phyloP scores from a whole-genome alignment of 306 rosid species.

The Inga leiocalycina region DNA sequence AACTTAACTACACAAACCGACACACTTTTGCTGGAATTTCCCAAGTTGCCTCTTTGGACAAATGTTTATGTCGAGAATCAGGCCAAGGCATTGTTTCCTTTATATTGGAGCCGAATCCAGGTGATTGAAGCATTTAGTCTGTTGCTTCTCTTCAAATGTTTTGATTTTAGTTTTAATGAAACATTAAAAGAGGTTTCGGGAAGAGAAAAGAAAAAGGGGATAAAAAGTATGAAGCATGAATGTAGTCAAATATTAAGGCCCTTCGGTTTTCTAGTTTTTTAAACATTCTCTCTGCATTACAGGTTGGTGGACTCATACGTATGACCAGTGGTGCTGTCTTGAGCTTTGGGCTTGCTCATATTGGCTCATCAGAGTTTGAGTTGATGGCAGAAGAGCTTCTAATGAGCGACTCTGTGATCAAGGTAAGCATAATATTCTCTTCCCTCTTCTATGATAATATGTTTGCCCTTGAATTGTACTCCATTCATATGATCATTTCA shows the following conservation, averaged over 20 bases:
- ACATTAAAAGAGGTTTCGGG: background rate
- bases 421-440: conserved; percentile 52
- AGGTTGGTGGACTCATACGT: conserved; percentile 94
- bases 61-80: conserved; percentile 83
- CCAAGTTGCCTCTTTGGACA: conserved; percentile 94
- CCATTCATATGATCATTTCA: background rate
- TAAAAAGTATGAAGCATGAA: background rate
- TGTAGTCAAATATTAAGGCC: background rate
- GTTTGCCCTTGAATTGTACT: conserved; percentile 16
- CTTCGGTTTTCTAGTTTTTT: background rate
- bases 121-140: conserved; percentile 50
- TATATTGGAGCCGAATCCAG: conserved; percentile 98
- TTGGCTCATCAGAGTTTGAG: conserved; percentile 88
- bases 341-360: conserved; percentile 95
- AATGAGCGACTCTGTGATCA: conserved; percentile 90
- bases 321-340: conserved; percentile 69
- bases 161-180: background rate
- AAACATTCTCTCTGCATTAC: conserved; percentile 20
- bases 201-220: conserved; percentile 8
- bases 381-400: conserved; percentile 99
- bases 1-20: conserved; percentile 87
- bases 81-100: conserved; percentile 94
- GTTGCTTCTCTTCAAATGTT: conserved; percentile 22
- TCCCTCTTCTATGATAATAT: background rate
- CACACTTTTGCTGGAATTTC: conserved; percentile 89